Base-by-base conservation (phyloP, 352 stramenopile genomes). In the Globisporangium yorkense region DNA sequence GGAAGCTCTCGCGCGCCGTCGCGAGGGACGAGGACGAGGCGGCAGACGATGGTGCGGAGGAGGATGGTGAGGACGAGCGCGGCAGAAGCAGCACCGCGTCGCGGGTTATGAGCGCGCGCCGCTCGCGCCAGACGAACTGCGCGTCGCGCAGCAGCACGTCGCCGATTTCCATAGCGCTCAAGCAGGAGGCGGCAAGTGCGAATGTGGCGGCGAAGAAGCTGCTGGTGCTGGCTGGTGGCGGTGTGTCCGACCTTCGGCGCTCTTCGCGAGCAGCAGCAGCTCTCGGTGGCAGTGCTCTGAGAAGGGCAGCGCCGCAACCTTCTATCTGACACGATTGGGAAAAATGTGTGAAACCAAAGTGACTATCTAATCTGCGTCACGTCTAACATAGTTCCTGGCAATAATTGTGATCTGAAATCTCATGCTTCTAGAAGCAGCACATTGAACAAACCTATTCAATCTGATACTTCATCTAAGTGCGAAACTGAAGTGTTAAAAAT, bases 91-190 rank as follows among this genome's bases (percentile, higher is more conserved):
- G 57, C 51, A 84, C 62, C 10, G 69, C 67, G 45, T 73, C 58
- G n/a, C 69, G 71, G 60, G 65, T 57, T 31, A 84, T 57, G 20
- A 68, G 31, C 20, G 71, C 71, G 15, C 49, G 52, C 24, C 71
- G 65, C 58, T 74, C 62, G 10, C 53, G 67, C 74, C 74, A 84
- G n/a, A 77, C 67, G 61, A 79, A 84, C 57, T 76, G 74, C 31
- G 60, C 57, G 57, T 84, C 72, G 57, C 74, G 74, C 43, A 81
- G 59, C 44, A 81, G 51, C 56, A 84, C 74, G 24, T 60, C 56
- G 18, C 74, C 74, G 40, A 84, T 77, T 51, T 84, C 67, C 72
- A 84, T 84, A 20, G 5, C 33, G 15, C 4, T 33, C 15, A 8
- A n/a, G 40, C 7, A 7, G 20, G n/a, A 16, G 44, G n/a, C 8